phyloP scores from a whole-genome alignment of 2,329 filamentous ascomycete genomes.

The Aureobasidium sp. region DNA sequence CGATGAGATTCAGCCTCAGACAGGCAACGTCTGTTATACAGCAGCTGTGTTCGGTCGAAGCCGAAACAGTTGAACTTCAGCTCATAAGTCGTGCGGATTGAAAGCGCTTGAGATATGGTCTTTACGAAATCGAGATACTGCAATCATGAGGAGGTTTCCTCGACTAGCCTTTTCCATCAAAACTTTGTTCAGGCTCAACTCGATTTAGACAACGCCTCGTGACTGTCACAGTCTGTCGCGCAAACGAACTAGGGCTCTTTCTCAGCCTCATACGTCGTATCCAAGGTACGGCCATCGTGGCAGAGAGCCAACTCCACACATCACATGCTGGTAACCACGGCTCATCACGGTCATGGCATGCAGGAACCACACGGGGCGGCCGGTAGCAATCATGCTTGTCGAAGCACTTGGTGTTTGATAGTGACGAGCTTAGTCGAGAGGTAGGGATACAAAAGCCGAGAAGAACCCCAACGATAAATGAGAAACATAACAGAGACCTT shows the following conservation, averaged over 20 bases:
- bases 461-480: not conserved
- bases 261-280: slow-evolving; percentile 10
- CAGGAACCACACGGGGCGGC: not conserved
- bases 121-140: not conserved
- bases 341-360: not conserved
- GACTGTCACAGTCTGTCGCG: not conserved
- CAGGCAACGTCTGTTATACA: not conserved
- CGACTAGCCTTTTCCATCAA: not conserved
- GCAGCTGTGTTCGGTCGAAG: not conserved
- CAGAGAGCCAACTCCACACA: not conserved
- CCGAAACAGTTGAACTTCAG: slow-evolving; percentile 9
- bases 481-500: slow-evolving; percentile 5
- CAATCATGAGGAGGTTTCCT: not conserved
- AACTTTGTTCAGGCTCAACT: not conserved
- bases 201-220: not conserved
- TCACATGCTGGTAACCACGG: slow-evolving; percentile 4
- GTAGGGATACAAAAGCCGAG: slow-evolving; percentile 4
- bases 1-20: not conserved
- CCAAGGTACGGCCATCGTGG: not conserved
- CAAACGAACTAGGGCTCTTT: not conserved
- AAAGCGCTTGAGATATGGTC: not conserved
- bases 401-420: not conserved
- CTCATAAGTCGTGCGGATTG: not conserved
- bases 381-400: not conserved
- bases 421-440: not conserved